A percentile compares a stretch with the other conserved stretches of the same genome.
Evolutionary conservation across 208 protist species (phyloP).

Genomic region (Jaenimonas drosophilae): DNA sequence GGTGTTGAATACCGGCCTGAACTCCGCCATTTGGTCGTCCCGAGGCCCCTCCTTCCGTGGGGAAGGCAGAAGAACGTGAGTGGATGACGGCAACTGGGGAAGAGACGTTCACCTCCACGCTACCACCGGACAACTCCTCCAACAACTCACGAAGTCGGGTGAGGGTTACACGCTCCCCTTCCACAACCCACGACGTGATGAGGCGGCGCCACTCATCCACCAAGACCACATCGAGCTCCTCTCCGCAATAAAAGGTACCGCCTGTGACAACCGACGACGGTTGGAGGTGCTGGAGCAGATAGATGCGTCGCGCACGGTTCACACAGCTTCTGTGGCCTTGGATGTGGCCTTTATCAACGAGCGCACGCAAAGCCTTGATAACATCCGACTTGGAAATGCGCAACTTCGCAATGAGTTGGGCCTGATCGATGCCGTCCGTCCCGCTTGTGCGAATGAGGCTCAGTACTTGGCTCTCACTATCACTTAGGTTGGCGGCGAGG

Average conservation of each 20-base stretch:
- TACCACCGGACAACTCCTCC: too few relatives aligned
- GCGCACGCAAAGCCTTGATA: constrained; percentile 39
- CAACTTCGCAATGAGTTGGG: constrained; percentile 34
- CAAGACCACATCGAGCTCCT: constrained; percentile 69
- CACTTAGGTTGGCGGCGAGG: constrained; percentile 41
- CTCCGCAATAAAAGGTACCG: constrained; percentile 76
- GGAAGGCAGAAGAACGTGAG: background rate
- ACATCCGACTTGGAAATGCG: constrained; percentile 62
- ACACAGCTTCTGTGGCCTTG: constrained; percentile 72
- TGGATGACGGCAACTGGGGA: constrained; percentile 1
- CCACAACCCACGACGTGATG: constrained; percentile 42
- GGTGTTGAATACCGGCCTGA: constrained; percentile 4
- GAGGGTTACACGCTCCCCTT: constrained; percentile 14
- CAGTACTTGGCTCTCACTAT: constrained; percentile 45
- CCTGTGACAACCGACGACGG: constrained; percentile 70
- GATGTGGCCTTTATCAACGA: constrained; percentile 50
- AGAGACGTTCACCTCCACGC: too few relatives aligned
- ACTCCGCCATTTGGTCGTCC: background rate
- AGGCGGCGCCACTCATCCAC: constrained; percentile 65
- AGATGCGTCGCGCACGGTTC: constrained; percentile 76
- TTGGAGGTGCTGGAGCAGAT: constrained; percentile 69
- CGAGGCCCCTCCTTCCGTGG: background rate
- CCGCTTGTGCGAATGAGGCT: constrained; percentile 56
- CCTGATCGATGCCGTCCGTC: constrained; percentile 61
- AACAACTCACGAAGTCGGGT: constrained; percentile 37